Evolutionary conservation across 352 stramenopile species (phyloP), one percentile per base, ranked within the genome.

Genomic region (Phytophthora boehmeriae): DNA sequence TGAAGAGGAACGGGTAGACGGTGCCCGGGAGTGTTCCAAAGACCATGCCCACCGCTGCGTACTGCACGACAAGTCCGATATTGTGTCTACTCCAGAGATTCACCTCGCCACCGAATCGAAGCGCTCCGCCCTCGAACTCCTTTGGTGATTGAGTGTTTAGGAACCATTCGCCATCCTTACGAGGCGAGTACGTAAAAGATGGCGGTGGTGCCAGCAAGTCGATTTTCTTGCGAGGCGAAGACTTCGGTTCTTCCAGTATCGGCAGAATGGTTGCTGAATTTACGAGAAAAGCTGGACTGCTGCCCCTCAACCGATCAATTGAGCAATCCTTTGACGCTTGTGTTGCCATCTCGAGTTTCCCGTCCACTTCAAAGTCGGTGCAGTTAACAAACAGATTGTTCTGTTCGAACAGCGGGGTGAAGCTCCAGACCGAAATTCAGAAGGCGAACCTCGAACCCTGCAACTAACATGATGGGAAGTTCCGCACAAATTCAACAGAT

Each of bases 1-100:
- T 64, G 47, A 68, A 65, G 16, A 83, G 45, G 28, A 86, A 66
- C 5, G 77, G 71, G 58, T 86, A 86, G 38, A 79, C 67, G 0
- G 71, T 76, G 17, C 63, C 61, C 5, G 75, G 74, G 6, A 86
- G 54, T 10, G 60, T 66, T 17, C 72, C 76, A 45, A 75, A 75
- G 36, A 77, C 66, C 32, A 83, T 67, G 2, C 75, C 71, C 19
- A 80, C 68, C 2, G 63, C 62, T 1, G 73, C 68, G 25, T 83
- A 83, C 55, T 83, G 75, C 14, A 48, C 59, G 20, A 82, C 32
- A 6, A 85, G 49, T 11, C 68, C 72, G 32, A 81, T 73, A 45
- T 76, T 70, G 19, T 82, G 66, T 1, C 60, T 55, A 55, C 71
- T 72, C 55, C 58, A 75, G 45, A 79, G 66, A 48, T 76, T 70